phyloP scores from a whole-genome alignment of 1,139 yeast genomes.

The Insectozyma bohioensis region DNA sequence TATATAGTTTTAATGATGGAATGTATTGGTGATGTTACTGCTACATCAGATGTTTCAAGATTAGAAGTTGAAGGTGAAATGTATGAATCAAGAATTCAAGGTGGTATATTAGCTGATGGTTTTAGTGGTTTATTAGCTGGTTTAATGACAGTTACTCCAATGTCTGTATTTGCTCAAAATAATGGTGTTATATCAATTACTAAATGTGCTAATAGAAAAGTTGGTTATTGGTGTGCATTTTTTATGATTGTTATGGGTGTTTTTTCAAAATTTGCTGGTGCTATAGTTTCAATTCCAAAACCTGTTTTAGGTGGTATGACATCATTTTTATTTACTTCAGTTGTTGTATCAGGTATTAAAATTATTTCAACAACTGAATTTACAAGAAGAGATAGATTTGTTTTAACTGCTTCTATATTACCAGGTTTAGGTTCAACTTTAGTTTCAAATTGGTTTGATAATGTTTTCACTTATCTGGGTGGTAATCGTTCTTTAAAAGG shows the following conservation, averaged over 20 bases:
- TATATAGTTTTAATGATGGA: constrained; percentile 83
- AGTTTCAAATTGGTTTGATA: constrained; percentile 72
- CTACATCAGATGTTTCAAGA: constrained; percentile 87
- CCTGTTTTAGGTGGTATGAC: constrained; percentile 94
- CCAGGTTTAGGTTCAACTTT: constrained; percentile 80
- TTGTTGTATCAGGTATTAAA: constrained; percentile 84
- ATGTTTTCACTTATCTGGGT: constrained; percentile 77
- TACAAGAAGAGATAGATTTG: constrained; percentile 85
- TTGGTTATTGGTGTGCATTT: constrained; percentile 88
- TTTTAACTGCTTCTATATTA: constrained; percentile 70
- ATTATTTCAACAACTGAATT: constrained; percentile 75
- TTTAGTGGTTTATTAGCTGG: constrained; percentile 72
- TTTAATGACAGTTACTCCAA: constrained; percentile 73
- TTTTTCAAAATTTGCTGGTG: constrained; percentile 87
- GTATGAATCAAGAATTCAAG: constrained; percentile 85
- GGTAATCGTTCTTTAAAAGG: constrained; percentile 62
- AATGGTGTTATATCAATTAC: constrained; percentile 91
- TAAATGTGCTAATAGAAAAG: constrained; percentile 82
- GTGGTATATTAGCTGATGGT: constrained; percentile 86
- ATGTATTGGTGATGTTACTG: constrained; percentile 90
- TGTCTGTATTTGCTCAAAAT: constrained; percentile 90
- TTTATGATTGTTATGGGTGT: constrained; percentile 82
- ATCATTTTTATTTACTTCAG: constrained; percentile 81
- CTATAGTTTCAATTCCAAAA: constrained; percentile 79
- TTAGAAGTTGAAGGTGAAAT: constrained; percentile 76